Base-by-base conservation (phyloP, 805 yeast genomes). In the Ogataea trehalophila region DNA sequence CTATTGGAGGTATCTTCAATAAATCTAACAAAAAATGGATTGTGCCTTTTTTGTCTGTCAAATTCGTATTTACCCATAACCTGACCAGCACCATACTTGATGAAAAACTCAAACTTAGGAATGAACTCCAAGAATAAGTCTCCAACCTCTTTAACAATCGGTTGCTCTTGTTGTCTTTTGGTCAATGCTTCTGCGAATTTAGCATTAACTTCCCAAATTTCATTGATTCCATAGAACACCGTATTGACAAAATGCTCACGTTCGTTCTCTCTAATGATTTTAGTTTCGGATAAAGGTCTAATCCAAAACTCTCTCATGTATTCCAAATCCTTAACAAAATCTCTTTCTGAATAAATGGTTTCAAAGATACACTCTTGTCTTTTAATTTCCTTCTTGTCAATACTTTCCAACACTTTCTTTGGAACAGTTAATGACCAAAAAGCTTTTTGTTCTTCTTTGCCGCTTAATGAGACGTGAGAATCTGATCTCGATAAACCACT, bases 361-460 rank as follows among this genome's bases (percentile, higher is more conserved):
- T 94, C 99, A 69, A 89, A 92, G 41, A 94, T 94, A 53, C 91
- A 83, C 61, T 94, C 99, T 67, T 94, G 99, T 53, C 98, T 79
- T 70, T 89, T 89, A 58, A 87, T 84, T 63, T 94, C 99, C 45
- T 72, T 77, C 57, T 88, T 91, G 48, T 87, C 88, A 48, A 92
- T 76, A 41, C 82, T 74, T 47, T 87, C 95, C 61, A 91, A 77
- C 6, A 90, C 69, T 39, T 81, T 83, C 58, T 82, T 79, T 3
- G 96, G 84, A 11, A 94, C 99, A 2, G 95, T 85, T 58, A 87
- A 87, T 45, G 92, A 88, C 99, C 99, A 94, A 40, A 91, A 79
- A 44, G 89, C 88, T 61, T 85, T 88, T 57, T 83, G 83, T 51
- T 85, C 88, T 45, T 82, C 88, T 43, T 85, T 88, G 22, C 83